Evolutionary conservation across 139 green algal genomes (phyloP).

Genomic region (Nannochloris sp.): DNA sequence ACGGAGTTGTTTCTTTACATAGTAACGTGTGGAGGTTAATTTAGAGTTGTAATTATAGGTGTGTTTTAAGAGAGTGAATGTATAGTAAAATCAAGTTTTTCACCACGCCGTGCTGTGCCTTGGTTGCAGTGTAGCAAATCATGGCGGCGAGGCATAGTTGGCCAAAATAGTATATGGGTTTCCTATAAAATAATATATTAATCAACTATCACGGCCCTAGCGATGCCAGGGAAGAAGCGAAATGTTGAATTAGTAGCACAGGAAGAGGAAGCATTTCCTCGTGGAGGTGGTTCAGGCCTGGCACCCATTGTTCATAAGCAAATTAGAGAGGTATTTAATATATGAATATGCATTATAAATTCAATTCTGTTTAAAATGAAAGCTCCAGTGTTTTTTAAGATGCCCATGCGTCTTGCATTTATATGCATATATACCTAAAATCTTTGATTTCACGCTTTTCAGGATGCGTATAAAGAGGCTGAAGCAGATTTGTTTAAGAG

Average conservation of each 20-base stretch:
- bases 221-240: background rate
- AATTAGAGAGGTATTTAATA: conserved; percentile 23
- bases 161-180: too few relatives aligned
- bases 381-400: background rate
- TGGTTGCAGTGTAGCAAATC: too few relatives aligned
- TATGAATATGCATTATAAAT: background rate
- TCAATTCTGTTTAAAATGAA: background rate
- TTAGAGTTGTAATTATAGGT: too few relatives aligned
- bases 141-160: too few relatives aligned
- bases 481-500: conserved; percentile 40
- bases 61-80: too few relatives aligned
- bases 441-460: background rate
- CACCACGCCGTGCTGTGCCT: too few relatives aligned
- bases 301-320: conserved; percentile 49
- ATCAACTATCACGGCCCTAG: background rate
- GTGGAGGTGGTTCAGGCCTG: conserved; percentile 53
- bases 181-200: background rate
- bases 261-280: conserved; percentile 58
- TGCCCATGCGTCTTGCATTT: background rate
- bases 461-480: conserved; percentile 49
- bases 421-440: background rate
- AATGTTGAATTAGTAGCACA: background rate
- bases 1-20: too few relatives aligned
- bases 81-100: too few relatives aligned
- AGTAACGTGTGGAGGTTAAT: too few relatives aligned